Evolutionary conservation across 768 basidiomycete genomes (phyloP), one percentile per base, ranked within the genome.

Genomic region (Strobilomyces confusus): DNA sequence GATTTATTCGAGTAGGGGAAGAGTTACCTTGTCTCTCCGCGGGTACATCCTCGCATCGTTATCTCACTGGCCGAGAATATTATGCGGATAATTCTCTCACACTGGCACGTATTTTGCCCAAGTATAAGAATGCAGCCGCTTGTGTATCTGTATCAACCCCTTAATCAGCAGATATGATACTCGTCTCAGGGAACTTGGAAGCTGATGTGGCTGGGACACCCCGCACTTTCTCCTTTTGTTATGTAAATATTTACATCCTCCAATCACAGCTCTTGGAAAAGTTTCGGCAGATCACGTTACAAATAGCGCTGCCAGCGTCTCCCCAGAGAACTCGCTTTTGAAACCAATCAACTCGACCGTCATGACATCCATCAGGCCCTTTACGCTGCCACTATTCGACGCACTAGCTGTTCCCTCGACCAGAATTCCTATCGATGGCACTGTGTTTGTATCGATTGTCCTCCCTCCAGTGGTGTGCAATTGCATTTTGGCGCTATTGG

Each of bases 1-100:
- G 60, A 66, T 54, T 4, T 66, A 19, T 62, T 66, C 30, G 54
- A 56, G 48, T 65, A 53, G 9, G 4, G 8, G 37, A 12, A 9
- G 1, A 8, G 17, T 44, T 9, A 3, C 4, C 15, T 6, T 26
- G 1, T 6, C 14, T 20, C 12, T 26, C 12, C 12, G 42, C n/a
- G 9, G 22, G 7, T 8, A 43, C 25, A 15, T 19, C 37, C 37
- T 17, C n/a, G 2, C 9, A 19, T 38, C 37, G 7, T 38, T 33
- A 13, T 5, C 11, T 6, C 3, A 36, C 15, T 17, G 15, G 15
- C 34, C 3, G 15, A 17, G 15, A 36, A 36, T 17, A 17, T 2
- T 17, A 36, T 36, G 14, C 34, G 15, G 13, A 36, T 14, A 14
- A 36, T 5, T 15, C 11, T n/a, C n/a, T n/a, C n/a, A n/a, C n/a